Evolutionary conservation across 768 basidiomycete species (phyloP).

Genomic region (Termitomyces sp.): DNA sequence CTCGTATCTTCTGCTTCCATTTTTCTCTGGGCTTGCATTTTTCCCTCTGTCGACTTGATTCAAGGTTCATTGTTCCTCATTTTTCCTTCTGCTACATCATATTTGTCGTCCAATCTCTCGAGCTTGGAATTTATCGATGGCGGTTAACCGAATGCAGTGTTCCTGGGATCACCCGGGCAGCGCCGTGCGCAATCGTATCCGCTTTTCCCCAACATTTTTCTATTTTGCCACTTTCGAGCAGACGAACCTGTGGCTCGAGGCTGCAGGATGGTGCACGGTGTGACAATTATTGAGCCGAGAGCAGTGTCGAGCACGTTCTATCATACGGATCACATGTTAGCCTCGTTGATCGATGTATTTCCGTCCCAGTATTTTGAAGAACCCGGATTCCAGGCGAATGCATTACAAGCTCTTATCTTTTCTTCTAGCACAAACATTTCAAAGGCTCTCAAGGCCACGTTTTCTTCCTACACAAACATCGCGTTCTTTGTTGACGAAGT

Average conservation of each 20-base stretch:
- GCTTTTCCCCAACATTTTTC: slow-evolving; percentile 5
- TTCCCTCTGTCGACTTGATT: slow-evolving; percentile 18
- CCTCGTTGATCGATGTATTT: slow-evolving; percentile 44
- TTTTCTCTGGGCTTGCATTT: slow-evolving; percentile 29
- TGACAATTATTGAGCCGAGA: slow-evolving; percentile 14
- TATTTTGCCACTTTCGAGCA: slow-evolving; percentile 15
- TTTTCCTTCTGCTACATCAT: slow-evolving; percentile 23
- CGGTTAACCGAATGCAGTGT: slow-evolving; percentile 13
- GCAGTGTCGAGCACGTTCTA: slow-evolving; percentile 20
- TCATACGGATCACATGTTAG: slow-evolving; percentile 21
- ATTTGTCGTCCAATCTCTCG: slow-evolving; percentile 16
- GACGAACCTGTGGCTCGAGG: slow-evolving; percentile 22
- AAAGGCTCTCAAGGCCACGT: slow-evolving; percentile 10
- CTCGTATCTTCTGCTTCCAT: slow-evolving; percentile 10
- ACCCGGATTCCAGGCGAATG: slow-evolving; percentile 28
- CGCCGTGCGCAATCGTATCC: slow-evolving; percentile 18
- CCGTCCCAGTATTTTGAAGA: slow-evolving; percentile 22
- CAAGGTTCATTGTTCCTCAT: slow-evolving; percentile 14
- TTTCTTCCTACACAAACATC: slow-evolving; percentile 21
- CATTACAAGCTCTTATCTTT: slow-evolving; percentile 10
- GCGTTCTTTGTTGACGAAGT: slow-evolving; percentile 18
- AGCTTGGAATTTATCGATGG: slow-evolving; percentile 20
- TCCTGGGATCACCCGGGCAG: slow-evolving; percentile 15
- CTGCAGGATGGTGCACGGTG: slow-evolving; percentile 12
- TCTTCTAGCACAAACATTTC: slow-evolving; percentile 10